Percentiles rank a stretch among this genome's conserved stretches.
phyloP scores from a whole-genome alignment of 78 protist genomes.

The Cyanophora paradoxa region DNA sequence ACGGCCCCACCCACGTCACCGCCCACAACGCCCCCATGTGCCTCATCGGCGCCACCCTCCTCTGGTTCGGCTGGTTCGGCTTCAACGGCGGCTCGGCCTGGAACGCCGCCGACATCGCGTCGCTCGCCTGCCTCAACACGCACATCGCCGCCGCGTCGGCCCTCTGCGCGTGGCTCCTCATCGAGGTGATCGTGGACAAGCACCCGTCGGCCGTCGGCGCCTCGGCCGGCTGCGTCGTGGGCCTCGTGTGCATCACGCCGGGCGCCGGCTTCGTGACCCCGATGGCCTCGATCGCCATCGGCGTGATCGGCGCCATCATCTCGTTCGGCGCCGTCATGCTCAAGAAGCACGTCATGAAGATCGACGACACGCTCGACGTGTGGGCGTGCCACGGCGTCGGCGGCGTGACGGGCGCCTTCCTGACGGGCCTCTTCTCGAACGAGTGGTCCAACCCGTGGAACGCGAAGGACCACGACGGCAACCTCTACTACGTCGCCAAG shows the following conservation, averaged over 20 bases:
- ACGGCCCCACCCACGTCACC: neutral
- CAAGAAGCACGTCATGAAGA: neutral
- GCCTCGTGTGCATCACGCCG: constrained; percentile 8
- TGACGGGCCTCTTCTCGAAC: constrained; percentile 4
- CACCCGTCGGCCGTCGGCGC: constrained; percentile 9
- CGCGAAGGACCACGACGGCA: too few relatives aligned
- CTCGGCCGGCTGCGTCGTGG: constrained; percentile 1
- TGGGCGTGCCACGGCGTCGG: constrained; percentile 22
- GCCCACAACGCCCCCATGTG: constrained; percentile 3
- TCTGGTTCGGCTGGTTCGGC: constrained; percentile 27
- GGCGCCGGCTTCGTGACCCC: constrained; percentile 7
- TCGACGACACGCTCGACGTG: constrained; percentile 21
- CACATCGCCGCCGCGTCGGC: neutral
- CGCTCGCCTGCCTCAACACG: neutral
- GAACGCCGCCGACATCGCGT: neutral
- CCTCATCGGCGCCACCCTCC: neutral
- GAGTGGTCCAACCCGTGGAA: too few relatives aligned
- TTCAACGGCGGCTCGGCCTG: constrained; percentile 10
- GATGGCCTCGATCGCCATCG: constrained; percentile 6
- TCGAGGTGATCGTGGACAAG: neutral
- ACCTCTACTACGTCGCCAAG: too few relatives aligned
- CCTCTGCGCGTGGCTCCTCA: neutral
- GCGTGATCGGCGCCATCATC: neutral
- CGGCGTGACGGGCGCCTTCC: constrained; percentile 11
- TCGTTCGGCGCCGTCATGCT: neutral